A percentile compares a stretch with the other conserved stretches of the same genome.
These are phyloP conservation scores for Dryas integrifolia DNA, from an alignment of 331 rosid genomes.

Conservation along the genomic window DNA sequence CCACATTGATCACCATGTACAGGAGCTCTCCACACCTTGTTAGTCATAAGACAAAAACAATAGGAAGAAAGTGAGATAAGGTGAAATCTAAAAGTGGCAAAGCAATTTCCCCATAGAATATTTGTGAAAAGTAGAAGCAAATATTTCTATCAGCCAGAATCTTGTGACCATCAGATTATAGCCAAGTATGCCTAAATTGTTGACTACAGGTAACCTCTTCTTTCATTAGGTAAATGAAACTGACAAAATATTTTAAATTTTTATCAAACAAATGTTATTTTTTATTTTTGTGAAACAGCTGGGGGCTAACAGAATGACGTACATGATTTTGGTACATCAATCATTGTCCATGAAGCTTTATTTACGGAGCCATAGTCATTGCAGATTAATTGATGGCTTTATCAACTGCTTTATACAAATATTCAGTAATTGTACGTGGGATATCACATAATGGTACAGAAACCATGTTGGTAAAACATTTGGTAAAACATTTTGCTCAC, in stretches of 20 bases:
- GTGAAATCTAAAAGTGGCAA: neutral
- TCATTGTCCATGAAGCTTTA: neutral
- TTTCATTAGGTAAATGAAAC: neutral
- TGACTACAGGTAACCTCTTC: neutral
- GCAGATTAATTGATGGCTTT: neutral
- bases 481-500: too few relatives aligned
- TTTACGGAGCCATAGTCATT: too few relatives aligned
- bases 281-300: too few relatives aligned
- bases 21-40: constrained; percentile 72
- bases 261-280: too few relatives aligned
- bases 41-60: constrained; percentile 16
- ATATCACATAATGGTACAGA: neutral
- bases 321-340: neutral
- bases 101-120: neutral
- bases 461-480: too few relatives aligned
- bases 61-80: constrained; percentile 8
- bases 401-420: too few relatives aligned
- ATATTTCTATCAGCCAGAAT: neutral
- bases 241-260: too few relatives aligned
- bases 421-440: neutral
- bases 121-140: neutral
- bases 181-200: too few relatives aligned
- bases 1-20: constrained; percentile 64
- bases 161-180: neutral
- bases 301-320: neutral